Conservation (phyloP, 768 basidiomycete species). For the Termitomyces sp. region DNA sequence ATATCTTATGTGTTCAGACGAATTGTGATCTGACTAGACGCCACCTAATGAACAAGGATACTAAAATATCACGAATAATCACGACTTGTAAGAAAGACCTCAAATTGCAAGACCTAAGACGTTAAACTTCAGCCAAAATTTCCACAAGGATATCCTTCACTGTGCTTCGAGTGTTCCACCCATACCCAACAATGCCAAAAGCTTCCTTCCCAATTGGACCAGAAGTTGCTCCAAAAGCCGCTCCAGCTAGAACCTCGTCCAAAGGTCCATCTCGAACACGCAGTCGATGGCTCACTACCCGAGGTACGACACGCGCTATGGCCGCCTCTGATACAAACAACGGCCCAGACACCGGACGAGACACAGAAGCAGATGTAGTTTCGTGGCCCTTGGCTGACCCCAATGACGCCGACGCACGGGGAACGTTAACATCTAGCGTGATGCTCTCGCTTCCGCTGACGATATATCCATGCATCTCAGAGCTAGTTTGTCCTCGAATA, state of each 20-base stretch:
- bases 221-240: conserved; percentile 56
- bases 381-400: neutral
- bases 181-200: neutral
- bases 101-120: too few species aligned
- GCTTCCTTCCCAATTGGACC: conserved; percentile 14
- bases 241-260: conserved; percentile 66
- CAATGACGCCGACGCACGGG: conserved; percentile 9
- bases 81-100: neutral
- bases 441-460: conserved; percentile 15
- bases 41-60: too few species aligned
- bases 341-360: conserved; percentile 17
- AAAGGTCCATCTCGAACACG: conserved; percentile 65
- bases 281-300: conserved; percentile 73
- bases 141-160: conserved; percentile 66
- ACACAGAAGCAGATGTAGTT: neutral
- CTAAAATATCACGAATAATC: neutral
- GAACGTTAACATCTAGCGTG: conserved; percentile 5
- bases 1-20: too few species aligned
- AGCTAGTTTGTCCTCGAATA: neutral
- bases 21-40: too few species aligned
- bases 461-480: conserved; percentile 10
- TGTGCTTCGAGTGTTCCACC: conserved; percentile 32
- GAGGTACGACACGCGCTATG: conserved; percentile 68
- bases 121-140: conserved; percentile 47
- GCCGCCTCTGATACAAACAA: conserved; percentile 74